These are phyloP conservation scores for Urochloa ruziziensis DNA, from an alignment of 176 grass and related monocot genomes.

Conservation along the genomic window DNA sequence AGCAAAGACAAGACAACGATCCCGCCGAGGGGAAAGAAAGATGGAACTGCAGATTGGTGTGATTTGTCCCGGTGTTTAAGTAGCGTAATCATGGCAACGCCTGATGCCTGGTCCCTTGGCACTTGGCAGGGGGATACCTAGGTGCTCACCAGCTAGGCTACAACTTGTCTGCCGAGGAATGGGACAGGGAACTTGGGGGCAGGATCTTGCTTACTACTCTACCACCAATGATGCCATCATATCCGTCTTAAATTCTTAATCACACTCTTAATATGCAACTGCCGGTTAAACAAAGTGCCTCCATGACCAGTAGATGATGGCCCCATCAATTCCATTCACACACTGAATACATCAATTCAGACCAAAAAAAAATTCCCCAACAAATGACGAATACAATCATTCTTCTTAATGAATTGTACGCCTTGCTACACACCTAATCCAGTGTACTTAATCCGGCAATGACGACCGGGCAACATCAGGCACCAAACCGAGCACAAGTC, in stretches of 20 bases:
- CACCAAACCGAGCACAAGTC: slow-evolving; percentile 27
- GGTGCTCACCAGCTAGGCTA: slow-evolving; percentile 9
- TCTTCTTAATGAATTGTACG: no score
- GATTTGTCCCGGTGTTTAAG: neutral
- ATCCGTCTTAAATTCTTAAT: neutral
- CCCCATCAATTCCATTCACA: slow-evolving; percentile 18
- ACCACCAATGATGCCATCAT: neutral
- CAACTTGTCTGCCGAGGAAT: neutral
- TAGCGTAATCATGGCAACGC: neutral
- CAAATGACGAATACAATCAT: no score
- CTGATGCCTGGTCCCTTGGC: neutral
- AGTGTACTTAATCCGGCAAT: no score
- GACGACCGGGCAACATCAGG: neutral
- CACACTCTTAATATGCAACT: neutral
- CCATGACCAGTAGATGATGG: neutral
- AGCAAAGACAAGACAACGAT: slow-evolving; percentile 8
- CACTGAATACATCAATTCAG: neutral
- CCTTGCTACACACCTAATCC: neutral
- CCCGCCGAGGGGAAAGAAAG: neutral
- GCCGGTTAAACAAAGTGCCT: neutral
- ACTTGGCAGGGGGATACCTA: neutral
- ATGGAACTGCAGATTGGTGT: neutral
- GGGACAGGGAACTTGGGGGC: neutral
- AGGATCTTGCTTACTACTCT: slow-evolving; percentile 5
- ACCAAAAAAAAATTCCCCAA: neutral